Base-by-base conservation (phyloP, 192 early-diverging fungal species). In the Kappamyces sp. region DNA sequence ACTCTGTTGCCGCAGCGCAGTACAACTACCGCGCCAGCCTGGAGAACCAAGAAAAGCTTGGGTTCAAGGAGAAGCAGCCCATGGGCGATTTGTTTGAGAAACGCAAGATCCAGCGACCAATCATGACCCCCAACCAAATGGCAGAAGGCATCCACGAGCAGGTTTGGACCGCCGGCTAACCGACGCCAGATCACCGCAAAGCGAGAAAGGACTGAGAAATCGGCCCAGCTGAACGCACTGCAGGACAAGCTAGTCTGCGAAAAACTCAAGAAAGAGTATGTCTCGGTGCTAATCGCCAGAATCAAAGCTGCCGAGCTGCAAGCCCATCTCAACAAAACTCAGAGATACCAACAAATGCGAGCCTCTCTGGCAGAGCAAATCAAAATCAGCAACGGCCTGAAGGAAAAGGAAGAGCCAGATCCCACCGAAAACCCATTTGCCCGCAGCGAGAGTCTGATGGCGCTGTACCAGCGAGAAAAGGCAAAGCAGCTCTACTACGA, bases 401-500 rank as follows among this genome's bases (percentile, higher is more conserved):
- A 57, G 51, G 35, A 55, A 50, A 51, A 5, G 1, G 37, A 49
- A 23, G 51, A 64, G 50, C 50, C 50, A 66, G 13, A 43, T n/a
- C 42, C 51, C 44, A 51, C 47, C 0, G 62, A 68, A 36, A 74
- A 74, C 60, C 67, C 66, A 13, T 76, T 71, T 63, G 72, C 76
- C 2, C 48, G 73, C 40, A 67, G 65, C 53, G 76, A 78, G 53
- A 73, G 47, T 42, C 49, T 76, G n/a, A 75, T 75, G 72, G 54
- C 68, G 13, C 53, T 75, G 43, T 75, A 78, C 55, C 69, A 76
- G 57, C 64, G 69, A 42, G 75, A 78, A 49, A 78, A 78, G 49
- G 76, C 76, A 36, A 65, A 67, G 46, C 72, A 78, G 58, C 58
- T 78, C 48, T 78, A 78, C 43, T 65, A 72, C 39, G 76, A 78